Evolutionary conservation across 306 rosid genomes (phyloP).

Genomic region (Quercus dentata): DNA sequence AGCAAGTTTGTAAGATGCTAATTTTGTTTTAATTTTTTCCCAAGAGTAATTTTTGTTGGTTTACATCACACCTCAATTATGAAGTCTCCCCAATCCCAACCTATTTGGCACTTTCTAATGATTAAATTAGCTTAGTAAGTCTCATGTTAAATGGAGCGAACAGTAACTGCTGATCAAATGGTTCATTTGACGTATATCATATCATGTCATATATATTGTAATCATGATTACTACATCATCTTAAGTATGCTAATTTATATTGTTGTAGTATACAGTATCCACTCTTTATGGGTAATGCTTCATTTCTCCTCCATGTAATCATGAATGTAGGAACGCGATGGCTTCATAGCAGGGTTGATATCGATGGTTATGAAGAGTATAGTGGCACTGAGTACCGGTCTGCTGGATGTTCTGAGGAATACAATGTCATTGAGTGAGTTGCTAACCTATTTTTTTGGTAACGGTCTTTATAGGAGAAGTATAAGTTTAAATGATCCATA

Average conservation of each 20-base stretch:
- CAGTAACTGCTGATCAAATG: background rate
- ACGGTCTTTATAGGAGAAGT: background rate
- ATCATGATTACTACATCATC: background rate
- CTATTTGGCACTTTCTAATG: background rate
- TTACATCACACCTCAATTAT: background rate
- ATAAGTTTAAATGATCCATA: constrained; percentile 2
- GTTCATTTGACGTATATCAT: background rate
- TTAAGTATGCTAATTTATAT: constrained; percentile 5
- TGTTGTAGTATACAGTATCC: constrained; percentile 1
- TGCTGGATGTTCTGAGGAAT: constrained; percentile 95
- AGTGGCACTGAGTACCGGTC: constrained; percentile 87
- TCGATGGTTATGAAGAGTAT: constrained; percentile 86
- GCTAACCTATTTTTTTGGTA: background rate
- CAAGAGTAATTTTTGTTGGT: background rate
- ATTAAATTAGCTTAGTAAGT: background rate
- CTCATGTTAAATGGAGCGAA: too few relatives aligned
- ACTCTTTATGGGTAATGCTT: constrained; percentile 8
- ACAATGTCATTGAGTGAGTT: constrained; percentile 65
- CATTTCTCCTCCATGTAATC: background rate
- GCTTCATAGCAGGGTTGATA: constrained; percentile 85
- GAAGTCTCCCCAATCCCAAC: background rate
- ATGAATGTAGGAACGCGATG: constrained; percentile 65
- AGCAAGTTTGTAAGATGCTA: too few relatives aligned
- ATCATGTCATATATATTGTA: background rate
- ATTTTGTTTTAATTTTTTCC: background rate